Percentiles rank a stretch among this genome's conserved stretches.
phyloP scores from a whole-genome alignment of 2,329 filamentous ascomycete genomes.

The Pochonia chlamydosporia region DNA sequence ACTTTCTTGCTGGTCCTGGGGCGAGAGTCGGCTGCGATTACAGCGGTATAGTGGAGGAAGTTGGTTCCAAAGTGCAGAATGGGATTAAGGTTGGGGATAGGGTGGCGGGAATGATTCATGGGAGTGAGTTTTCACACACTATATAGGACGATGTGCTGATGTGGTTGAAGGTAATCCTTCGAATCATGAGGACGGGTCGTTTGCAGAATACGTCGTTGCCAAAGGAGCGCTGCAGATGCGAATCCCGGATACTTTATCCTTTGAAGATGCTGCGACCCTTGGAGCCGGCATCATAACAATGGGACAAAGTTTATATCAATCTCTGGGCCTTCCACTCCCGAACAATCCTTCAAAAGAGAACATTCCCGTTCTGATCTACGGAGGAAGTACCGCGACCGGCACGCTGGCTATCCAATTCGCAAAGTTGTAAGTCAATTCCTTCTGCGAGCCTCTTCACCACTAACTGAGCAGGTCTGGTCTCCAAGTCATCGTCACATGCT shows the following conservation, averaged over 20 bases:
- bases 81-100: conserved; percentile 17
- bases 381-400: conserved; percentile 48
- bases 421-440: too few species aligned
- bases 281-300: conserved; percentile 36
- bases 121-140: too few species aligned
- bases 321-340: conserved; percentile 40
- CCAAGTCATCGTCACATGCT: conserved; percentile 33
- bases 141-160: too few species aligned
- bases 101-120: conserved; percentile 18
- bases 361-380: conserved; percentile 37
- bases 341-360: conserved; percentile 22
- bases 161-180: conserved; percentile 12
- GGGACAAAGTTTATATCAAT: conserved; percentile 36
- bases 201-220: conserved; percentile 24
- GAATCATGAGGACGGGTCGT: conserved; percentile 18
- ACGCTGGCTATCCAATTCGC: conserved; percentile 43
- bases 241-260: conserved; percentile 37
- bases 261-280: conserved; percentile 39
- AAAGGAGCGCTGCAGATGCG: conserved; percentile 36
- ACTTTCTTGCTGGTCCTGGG: conserved; percentile 17
- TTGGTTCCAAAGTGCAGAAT: conserved; percentile 12
- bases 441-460: too few species aligned
- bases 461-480: too few species aligned
- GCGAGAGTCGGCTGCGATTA: conserved; percentile 28
- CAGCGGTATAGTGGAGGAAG: conserved; percentile 22